Base-by-base conservation (phyloP, 805 yeast genomes). In the Naumovozyma baii region DNA sequence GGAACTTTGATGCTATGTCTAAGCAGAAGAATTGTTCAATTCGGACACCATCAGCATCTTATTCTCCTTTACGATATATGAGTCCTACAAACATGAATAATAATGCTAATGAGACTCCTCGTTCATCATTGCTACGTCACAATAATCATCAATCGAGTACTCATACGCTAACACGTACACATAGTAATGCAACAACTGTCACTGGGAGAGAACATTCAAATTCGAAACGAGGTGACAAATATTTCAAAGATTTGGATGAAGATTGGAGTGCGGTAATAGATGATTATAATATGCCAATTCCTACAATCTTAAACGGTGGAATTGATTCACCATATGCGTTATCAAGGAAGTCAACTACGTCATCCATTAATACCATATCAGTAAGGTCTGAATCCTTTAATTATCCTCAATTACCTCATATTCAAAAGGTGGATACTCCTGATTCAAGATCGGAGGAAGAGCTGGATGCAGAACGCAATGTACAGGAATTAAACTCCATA, bases 241-340 rank as follows among this genome's bases (percentile, higher is more conserved):
- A 59, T 41, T 81, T 80, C 54, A 67, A 77, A 33, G 95, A 87
- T 55, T 64, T 80, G 41, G 95, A 87, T 57, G 94, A 83, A 50
- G 96, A 86, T 60, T 87, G 96, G 96, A 90, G 86, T 58, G 94
- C 90, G 10, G 80, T 78, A 33, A 78, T 73, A 40, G 76, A 72
- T 34, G 67, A 64, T 43, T 60, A 49, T 42, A 62, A 48, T 44
- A 57, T 44, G 61, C 67, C 50, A 35, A 56, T 49, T 33, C 61
- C 60, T 8, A 57, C 45, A 46, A 54, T 51, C 22, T 42, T 52
- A 3, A 56, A 57, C 36, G 62, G 62, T 4, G 60, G 59, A 1
- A 45, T 45, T 3, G 59, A 52, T 18, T 39, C 55, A 3, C 46
- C 56, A 31, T 37, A 38, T n/a, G 41, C 46, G 1, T 34, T 51